Evolutionary conservation across 2,329 filamentous ascomycete genomes (phyloP), one percentile per base, ranked within the genome.

Genomic region (Claviceps sp.): DNA sequence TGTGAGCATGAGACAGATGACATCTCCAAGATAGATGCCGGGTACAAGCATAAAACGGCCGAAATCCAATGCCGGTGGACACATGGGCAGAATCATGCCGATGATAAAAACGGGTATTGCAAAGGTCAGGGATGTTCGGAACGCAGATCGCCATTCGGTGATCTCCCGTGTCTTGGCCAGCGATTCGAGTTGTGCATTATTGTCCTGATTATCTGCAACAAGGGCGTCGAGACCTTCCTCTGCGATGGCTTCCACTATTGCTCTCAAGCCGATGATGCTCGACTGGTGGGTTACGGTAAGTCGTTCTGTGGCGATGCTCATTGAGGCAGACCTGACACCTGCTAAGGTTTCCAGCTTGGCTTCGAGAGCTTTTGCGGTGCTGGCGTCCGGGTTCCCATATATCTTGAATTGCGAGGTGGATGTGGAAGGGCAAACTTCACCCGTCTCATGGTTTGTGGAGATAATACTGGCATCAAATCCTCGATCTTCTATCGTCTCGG

Each of bases 121-220:
- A 64, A 97, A 97, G 3, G 76, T 74, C 3, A 88, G 62, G 0
- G 89, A 95, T 7, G 85, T 76, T 56, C 78, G 75, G 68, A 97
- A 95, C 0, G 89, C 88, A 34, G 75, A 79, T 55, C 80, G 82
- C 93, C 93, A 98, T 67, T 95, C 89, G 57, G 85, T 86, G 56
- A 98, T 95, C 67, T 98, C 93, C 59, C 88, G 87, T 0, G 93
- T 97, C 70, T 98, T 98, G 8, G 93, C 86, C 2, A 98, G 76
- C 1, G 93, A 97, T 66, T 97, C 89, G 2, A 98, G 78, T 65
- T 98, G 93, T 1, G 93, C 91, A 62, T 95, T 95, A 66, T 95
- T 97, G 69, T 98, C 93, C 61, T 97, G 88, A 50, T 83, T 85
- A 58, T 97, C 91, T 1, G 90, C 84, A 11, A 97, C 79, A 2